Evolutionary conservation across 108 stramenopile genomes (phyloP), one percentile per base, ranked within the genome.

Genomic region (Stephanodiscus minutulus): DNA sequence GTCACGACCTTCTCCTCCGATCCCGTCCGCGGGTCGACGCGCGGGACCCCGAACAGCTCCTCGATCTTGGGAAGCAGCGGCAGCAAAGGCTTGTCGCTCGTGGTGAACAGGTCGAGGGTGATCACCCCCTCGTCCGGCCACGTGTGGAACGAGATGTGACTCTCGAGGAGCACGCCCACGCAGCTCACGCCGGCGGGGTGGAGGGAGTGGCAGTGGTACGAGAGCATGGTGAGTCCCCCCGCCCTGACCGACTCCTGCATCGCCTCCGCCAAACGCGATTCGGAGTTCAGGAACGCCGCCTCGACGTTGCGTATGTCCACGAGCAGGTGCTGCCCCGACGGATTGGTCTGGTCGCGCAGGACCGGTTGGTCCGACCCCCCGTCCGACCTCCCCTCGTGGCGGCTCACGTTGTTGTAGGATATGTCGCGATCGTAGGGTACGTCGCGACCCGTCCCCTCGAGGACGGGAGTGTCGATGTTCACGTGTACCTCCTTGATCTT

Each of bases 111-210:
- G 76, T 96, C 95, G 17, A 96, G 65, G 1, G 89, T 89, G 58
- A 91, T 90, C 58, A 91, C 90, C 24, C 95, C 95, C 60, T 91
- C 90, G 20, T 90, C 89, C 44, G 95, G 95, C 95, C 92, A 93
- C 10, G 95, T 93, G 76, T 96, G 95, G 61, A 92, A 91, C 13
- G 79, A 71, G 74, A 96, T 89, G 70, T 96, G 95, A 62, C 72
- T 73, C 61, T 96, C 92, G 21, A 91, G 62, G 64, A 96, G 68
- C n/a, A 92, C 89, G 5, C 89, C 95, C 24, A 96, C 91, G 67
- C 90, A 91, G 64, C 77, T 78, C 9, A 93, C 92, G 20, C 92
- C 95, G 12, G 83, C 85, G 56, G 91, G 92, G 52, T 82, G 82
- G 25, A 92, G 85, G 11, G 85, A 81, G 76, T 95, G 93, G 65